Percentiles rank a stretch among this genome's conserved stretches.
phyloP scores from a whole-genome alignment of 768 basidiomycete genomes.

The Pisolithus albus region DNA sequence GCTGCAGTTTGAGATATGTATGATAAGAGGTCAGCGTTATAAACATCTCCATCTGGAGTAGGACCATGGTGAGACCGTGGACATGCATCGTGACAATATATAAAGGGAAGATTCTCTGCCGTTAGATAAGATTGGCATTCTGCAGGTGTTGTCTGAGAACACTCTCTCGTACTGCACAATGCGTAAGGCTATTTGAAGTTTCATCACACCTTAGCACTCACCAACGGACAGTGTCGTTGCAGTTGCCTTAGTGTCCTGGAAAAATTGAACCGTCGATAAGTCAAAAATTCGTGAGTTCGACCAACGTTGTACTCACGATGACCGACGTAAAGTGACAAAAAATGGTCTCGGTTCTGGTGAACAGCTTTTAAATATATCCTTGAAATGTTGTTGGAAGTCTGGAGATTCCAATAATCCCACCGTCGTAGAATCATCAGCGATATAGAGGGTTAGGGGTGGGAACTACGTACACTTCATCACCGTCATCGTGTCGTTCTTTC shows the following conservation, averaged over 20 bases:
- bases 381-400: conserved; percentile 82
- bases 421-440: neutral
- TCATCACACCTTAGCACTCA: conserved; percentile 24
- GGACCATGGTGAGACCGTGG: neutral
- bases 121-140: conserved; percentile 61
- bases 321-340: conserved; percentile 73
- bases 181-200: neutral
- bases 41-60: neutral
- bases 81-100: conserved; percentile 1
- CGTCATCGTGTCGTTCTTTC: conserved; percentile 61
- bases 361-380: conserved; percentile 56
- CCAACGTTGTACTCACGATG: conserved; percentile 44
- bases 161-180: conserved; percentile 54
- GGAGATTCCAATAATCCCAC: neutral
- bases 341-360: conserved; percentile 64
- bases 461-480: conserved; percentile 58
- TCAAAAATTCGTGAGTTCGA: neutral
- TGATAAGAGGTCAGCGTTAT: too few species aligned
- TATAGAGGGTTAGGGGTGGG: neutral
- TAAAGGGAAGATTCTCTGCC: neutral
- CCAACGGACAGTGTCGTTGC: conserved; percentile 64
- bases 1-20: too few species aligned
- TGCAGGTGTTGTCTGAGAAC: conserved; percentile 67
- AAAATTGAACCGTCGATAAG: neutral
- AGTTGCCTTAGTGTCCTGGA: conserved; percentile 68